Evolutionary conservation across 2,329 filamentous ascomycete species (phyloP).

Genomic region (Exophiala bonariae): DNA sequence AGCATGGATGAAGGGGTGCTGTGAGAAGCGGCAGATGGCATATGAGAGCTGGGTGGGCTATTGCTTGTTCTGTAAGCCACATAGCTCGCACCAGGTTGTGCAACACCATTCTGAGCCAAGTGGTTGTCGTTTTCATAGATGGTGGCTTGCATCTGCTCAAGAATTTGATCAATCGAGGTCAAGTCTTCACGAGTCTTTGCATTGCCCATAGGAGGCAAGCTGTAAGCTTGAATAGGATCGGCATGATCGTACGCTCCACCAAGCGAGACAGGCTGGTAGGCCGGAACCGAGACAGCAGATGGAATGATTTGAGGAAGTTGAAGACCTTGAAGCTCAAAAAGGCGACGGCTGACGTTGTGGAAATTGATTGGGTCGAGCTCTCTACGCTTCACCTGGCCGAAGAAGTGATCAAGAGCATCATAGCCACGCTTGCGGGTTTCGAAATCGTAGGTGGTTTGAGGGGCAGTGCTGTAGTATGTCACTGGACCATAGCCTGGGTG

Average conservation of each 20-base stretch:
- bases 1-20: conserved; percentile 28
- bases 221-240: conserved; percentile 72
- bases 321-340: conserved; percentile 76
- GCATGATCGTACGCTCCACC: conserved; percentile 53
- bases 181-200: conserved; percentile 92
- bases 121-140: conserved; percentile 91
- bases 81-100: conserved; percentile 71
- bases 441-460: conserved; percentile 67
- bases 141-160: conserved; percentile 93
- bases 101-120: conserved; percentile 74
- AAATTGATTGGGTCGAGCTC: conserved; percentile 89
- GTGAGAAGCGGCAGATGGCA: conserved; percentile 42
- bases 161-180: conserved; percentile 87
- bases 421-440: conserved; percentile 81
- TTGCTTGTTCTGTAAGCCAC: conserved; percentile 55
- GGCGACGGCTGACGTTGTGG: conserved; percentile 82
- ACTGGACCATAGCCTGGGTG: conserved; percentile 65
- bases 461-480: conserved; percentile 73
- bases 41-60: conserved; percentile 53
- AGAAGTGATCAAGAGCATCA: conserved; percentile 90
- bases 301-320: conserved; percentile 62
- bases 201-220: conserved; percentile 81
- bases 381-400: conserved; percentile 87
- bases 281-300: conserved; percentile 42
- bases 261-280: conserved; percentile 53